These are phyloP conservation scores for Coemansia sp. DNA, from an alignment of 192 early-diverging fungal species.

Conservation along the genomic window DNA sequence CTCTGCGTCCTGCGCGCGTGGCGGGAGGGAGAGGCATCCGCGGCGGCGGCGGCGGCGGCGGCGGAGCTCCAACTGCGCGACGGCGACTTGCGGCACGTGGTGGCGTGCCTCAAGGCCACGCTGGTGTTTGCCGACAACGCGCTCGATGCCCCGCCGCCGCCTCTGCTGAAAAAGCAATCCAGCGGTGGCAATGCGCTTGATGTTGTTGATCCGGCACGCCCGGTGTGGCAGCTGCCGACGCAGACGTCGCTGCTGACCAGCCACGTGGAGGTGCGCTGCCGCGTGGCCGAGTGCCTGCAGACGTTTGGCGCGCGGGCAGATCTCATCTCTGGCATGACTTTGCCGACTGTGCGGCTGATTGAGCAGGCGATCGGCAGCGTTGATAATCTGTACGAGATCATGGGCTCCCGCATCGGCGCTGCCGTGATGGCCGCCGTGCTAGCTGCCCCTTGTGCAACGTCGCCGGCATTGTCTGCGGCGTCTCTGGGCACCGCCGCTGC, in stretches of 20 bases:
- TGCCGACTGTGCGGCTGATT: slow-evolving; percentile 21
- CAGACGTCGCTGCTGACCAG: slow-evolving; percentile 6
- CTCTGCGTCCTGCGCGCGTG: slow-evolving; percentile 3
- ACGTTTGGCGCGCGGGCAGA: not conserved
- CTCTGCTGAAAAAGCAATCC: not conserved
- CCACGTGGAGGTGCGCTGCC: slow-evolving; percentile 29
- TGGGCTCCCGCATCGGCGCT: slow-evolving; percentile 9
- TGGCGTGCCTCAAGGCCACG: slow-evolving; percentile 9
- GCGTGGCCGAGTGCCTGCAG: slow-evolving; percentile 22
- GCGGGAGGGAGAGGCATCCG: not conserved
- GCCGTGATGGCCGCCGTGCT: not conserved
- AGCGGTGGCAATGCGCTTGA: not conserved
- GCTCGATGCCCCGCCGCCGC: slow-evolving; percentile 34
- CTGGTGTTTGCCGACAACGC: slow-evolving; percentile 47
- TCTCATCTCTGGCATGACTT: slow-evolving; percentile 1
- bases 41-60: not conserved
- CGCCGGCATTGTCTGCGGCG: not conserved
- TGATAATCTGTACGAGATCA: slow-evolving; percentile 19
- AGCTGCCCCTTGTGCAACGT: not conserved
- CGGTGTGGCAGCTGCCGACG: slow-evolving; percentile 6
- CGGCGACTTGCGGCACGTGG: not conserved
- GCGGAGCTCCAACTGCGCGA: not conserved
- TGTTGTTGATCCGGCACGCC: slow-evolving; percentile 2
- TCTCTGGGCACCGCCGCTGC: not conserved
- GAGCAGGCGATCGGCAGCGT: slow-evolving; percentile 21